Evolutionary conservation across 371 early-diverging fungal species (phyloP), one percentile per base, ranked within the genome.

Genomic region (Mortierella sp.): DNA sequence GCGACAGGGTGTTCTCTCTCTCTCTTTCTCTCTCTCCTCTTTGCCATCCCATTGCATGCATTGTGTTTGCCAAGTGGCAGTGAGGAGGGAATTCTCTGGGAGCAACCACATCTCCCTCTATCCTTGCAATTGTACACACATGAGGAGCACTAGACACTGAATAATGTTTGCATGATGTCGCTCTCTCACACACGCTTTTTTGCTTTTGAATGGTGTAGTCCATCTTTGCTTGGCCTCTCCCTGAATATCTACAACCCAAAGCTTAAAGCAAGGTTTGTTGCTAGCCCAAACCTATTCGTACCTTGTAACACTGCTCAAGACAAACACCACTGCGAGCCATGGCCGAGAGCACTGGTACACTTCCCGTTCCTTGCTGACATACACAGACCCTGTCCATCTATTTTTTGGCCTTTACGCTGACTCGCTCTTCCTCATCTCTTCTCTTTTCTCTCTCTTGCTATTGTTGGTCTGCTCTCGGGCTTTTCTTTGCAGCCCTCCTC

Each of bases 271-370:
- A n/a, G n/a, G n/a, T n/a, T n/a, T n/a, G n/a, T n/a, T n/a, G n/a
- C n/a, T n/a, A n/a, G n/a, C n/a, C 19, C 19, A 45, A 45, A 45
- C 6, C 46, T 45, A 9, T n/a, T 45, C 38, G 5, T 16, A 26
- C 41, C n/a, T n/a, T n/a, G n/a, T n/a, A 1, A 23, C 30, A 39
- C 24, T 59, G 23, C 41, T 26, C 41, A 24, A 28, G 30, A 14
- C 49, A 43, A 58, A 26, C 48, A 38, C 6, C 53, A 26, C 58
- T 23, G 45, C 31, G 39, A 49, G 54, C 27, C n/a, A 70, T 70
- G 70, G 70, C 70, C 42, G 70, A 70, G 53, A 70, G 70, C 50
- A 63, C 62, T 47, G 63, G 69, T 69, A 62, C 1, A 38, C 12
- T 23, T 38, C 28, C 38, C 8, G 26, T n/a, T 43, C 27, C 14